Percentiles rank a stretch among this genome's conserved stretches.
Conservation (phyloP, 495 filamentous ascomycete species). For the Saxophila tyrrhenica region DNA sequence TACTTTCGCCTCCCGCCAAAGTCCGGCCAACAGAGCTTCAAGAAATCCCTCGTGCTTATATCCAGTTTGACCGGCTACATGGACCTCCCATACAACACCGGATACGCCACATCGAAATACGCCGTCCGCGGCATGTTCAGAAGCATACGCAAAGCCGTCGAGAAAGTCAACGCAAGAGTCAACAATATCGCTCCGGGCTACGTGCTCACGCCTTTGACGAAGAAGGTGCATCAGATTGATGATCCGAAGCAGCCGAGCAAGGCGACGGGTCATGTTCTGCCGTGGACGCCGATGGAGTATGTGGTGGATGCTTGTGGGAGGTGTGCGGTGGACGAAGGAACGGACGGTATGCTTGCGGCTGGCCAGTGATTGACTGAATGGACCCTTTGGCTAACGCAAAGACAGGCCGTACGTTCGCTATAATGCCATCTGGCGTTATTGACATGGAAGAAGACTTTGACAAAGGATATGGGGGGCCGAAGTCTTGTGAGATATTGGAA, state of each 20-base stretch:
- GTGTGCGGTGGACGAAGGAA: conserved; percentile 9
- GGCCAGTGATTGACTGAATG: not conserved
- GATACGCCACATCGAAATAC: conserved; percentile 4
- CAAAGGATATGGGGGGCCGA: conserved; percentile 12
- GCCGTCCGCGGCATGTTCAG: conserved; percentile 17
- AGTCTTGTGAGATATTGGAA: not conserved
- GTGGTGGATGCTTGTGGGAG: conserved; percentile 17
- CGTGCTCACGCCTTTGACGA: conserved; percentile 17
- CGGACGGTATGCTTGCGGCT: conserved; percentile 1
- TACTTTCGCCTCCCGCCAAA: conserved; percentile 15
- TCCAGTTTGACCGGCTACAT: conserved; percentile 13
- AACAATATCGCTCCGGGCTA: conserved; percentile 21
- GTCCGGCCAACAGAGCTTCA: conserved; percentile 1
- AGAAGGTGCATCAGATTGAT: conserved; percentile 4
- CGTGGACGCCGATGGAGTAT: conserved; percentile 15
- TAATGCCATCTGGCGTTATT: conserved; percentile 2
- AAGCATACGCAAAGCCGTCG: conserved; percentile 3
- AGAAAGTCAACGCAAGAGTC: conserved; percentile 9
- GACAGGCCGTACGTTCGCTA: conserved; percentile 2
- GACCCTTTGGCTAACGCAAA: not conserved
- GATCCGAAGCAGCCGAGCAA: conserved; percentile 1
- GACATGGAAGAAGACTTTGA: conserved; percentile 15
- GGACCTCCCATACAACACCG: conserved; percentile 1
- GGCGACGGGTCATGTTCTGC: conserved; percentile 7
- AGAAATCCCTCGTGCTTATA: conserved; percentile 16